Base-by-base conservation (phyloP, 345 rosid genomes). In the Populus tremula region DNA sequence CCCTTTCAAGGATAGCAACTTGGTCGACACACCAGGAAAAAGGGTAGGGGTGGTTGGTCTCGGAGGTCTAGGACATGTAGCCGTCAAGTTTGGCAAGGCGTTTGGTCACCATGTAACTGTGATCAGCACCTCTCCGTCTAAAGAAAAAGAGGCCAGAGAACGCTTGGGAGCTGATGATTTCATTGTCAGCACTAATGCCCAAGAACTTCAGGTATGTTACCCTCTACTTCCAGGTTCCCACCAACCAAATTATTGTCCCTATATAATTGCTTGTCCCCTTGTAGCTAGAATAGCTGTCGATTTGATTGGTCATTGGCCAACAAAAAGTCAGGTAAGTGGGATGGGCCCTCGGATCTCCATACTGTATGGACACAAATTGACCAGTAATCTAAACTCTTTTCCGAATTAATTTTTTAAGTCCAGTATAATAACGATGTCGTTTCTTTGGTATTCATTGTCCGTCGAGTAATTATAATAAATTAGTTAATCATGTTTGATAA, bases 101-200 rank as follows among this genome's bases (percentile, higher is more conserved):
- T 88, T 88, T 61, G 87, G 91, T 38, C 88, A 85, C 81, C 89
- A 87, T 5, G 92, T 89, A 4, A 87, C 93, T 0, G 90, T 89
- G 65, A 87, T 89, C 72, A 88, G 92, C 75, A 89, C 91, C 16
- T 89, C 90, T 70, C 90, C 92, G 0, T 83, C 86, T 2, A 90
- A 86, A 78, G 90, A 90, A 70, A 56, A 61, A 14, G 92, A 88
- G 66, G 93, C 91, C 39, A 85, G 36, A 45, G 79, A 87, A 21
- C 85, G 87, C 7, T 77, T 89, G 27, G 93, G 89, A 13, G 92
- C 89, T 0, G 91, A 91, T 54, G 81, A 59, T 12, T 89, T 89
- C 82, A 80, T 89, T 2, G 27, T 91, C 79, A 89, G 92, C 86
- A 78, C 90, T 25, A 10, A 85, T 14, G 20, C 83, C 1, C 35